These are phyloP conservation scores for Cercospora berteroae DNA, from an alignment of 2,329 filamentous ascomycete species.

Conservation along the genomic window DNA sequence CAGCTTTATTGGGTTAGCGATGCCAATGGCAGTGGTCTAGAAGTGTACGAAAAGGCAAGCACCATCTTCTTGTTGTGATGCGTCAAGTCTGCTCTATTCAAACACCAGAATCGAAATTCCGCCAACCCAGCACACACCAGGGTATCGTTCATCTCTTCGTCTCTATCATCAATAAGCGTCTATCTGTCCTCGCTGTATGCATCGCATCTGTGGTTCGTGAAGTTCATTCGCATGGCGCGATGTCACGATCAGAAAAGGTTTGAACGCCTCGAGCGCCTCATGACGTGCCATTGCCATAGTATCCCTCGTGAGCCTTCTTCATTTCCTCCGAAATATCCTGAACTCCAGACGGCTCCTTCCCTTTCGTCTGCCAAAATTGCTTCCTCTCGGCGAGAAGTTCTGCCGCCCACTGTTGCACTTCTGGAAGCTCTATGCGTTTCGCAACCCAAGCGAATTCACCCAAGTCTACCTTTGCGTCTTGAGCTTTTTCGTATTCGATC, in stretches of 20 bases:
- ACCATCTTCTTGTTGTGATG: background rate
- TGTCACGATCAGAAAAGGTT: background rate
- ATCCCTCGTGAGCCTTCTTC: conserved; percentile 37
- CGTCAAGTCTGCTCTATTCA: background rate
- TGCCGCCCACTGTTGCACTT: conserved; percentile 76
- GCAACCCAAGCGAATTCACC: conserved; percentile 84
- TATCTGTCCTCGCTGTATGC: background rate
- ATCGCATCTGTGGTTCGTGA: background rate
- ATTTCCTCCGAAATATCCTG: conserved; percentile 30
- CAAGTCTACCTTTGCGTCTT: conserved; percentile 67
- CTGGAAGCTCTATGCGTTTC: conserved; percentile 67
- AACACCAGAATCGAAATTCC: background rate
- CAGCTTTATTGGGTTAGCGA: background rate
- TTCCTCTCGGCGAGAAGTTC: conserved; percentile 74
- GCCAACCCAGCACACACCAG: background rate
- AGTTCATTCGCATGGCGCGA: background rate
- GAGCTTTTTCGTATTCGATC: conserved; percentile 85
- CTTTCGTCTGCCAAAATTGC: conserved; percentile 61
- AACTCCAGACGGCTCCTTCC: conserved; percentile 31
- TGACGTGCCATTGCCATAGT: conserved; percentile 33
- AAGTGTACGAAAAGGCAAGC: background rate
- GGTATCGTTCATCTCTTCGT: background rate
- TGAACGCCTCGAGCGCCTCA: background rate
- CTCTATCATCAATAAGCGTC: background rate
- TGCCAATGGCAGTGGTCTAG: background rate